Evolutionary conservation across 164 flowering plant genomes (phyloP), one percentile per base, ranked within the genome.

Genomic region (Tinospora cordifolia): DNA sequence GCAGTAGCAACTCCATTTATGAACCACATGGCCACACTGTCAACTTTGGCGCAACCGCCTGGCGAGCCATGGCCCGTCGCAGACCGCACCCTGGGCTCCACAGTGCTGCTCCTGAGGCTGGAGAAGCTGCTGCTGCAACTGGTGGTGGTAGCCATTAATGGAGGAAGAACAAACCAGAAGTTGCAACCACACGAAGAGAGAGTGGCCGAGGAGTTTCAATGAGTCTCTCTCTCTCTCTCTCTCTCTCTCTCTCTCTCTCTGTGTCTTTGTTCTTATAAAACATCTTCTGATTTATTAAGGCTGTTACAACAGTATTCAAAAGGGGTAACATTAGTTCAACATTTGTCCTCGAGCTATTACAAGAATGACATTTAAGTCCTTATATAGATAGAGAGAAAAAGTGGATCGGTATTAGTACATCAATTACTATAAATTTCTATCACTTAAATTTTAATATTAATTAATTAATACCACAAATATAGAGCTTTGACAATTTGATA

Each of bases 21-120:
- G 79, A 90, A 70, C 96, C 96, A 88, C 83, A 75, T 82, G 8
- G 90, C 96, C 75, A 88, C 80, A 59, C 92, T 83, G 65, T 87
- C 91, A 34, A 84, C 72, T 79, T 84, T 87, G 0, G 83, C 75
- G 68, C 86, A 81, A 30, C 74, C 72, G 0, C 74, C 54, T 19
- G 82, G 63, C 17, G 82, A 65, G 74, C 78, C 63, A 0, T 72
- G 80, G 76, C 57, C 64, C n/a, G 79, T 51, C 0, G 83, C 58
- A 36, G 81, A 14, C 13, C 83, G 85, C 46, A 72, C 79, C 67
- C 81, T 58, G 1, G 86, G 64, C 70, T 79, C 83, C 30, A 40
- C 73, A 26, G 79, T 46, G 13, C 38, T 25, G 47, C 87, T 63
- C 21, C 77, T 70, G 59, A 74, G 67, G 57, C 62, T 78, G 83